Evolutionary conservation across 2,329 filamentous ascomycete species (phyloP).

Genomic region (Verticillium isaacii): DNA sequence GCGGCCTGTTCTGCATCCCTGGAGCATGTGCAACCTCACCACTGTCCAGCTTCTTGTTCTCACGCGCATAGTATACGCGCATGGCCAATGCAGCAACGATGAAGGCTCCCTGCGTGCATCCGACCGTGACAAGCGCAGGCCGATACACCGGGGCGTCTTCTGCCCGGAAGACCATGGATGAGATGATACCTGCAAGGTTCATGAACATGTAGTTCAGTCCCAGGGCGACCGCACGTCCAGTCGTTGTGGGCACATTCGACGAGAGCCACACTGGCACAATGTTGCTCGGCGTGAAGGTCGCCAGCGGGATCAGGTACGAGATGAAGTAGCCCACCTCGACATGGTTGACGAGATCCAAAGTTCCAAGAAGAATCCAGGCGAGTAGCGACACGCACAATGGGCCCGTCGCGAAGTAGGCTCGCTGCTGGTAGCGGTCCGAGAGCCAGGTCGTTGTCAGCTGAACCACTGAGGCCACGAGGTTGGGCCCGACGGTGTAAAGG

Average conservation of each 20-base stretch:
- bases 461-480: slow-evolving; percentile 14
- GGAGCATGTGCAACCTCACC: neutral
- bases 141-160: slow-evolving; percentile 63
- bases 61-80: neutral
- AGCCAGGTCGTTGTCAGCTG: slow-evolving; percentile 12
- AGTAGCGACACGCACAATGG: slow-evolving; percentile 11
- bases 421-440: slow-evolving; percentile 35
- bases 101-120: neutral
- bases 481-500: slow-evolving; percentile 20
- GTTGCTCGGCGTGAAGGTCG: slow-evolving; percentile 14
- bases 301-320: slow-evolving; percentile 17
- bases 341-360: slow-evolving; percentile 42
- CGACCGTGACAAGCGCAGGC: slow-evolving; percentile 54
- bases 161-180: slow-evolving; percentile 63
- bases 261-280: slow-evolving; percentile 8
- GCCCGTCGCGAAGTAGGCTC: slow-evolving; percentile 14
- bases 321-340: slow-evolving; percentile 27
- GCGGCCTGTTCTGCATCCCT: neutral
- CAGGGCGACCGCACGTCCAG: slow-evolving; percentile 5
- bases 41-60: neutral
- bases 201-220: slow-evolving; percentile 37
- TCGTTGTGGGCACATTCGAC: slow-evolving; percentile 9
- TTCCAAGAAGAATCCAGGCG: slow-evolving; percentile 16
- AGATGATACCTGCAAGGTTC: slow-evolving; percentile 71
- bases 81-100: neutral